Percentiles rank a stretch among this genome's conserved stretches.
Conservation (phyloP, 1,284 basidiomycete genomes). For the Paramarasmius palmivorus region DNA sequence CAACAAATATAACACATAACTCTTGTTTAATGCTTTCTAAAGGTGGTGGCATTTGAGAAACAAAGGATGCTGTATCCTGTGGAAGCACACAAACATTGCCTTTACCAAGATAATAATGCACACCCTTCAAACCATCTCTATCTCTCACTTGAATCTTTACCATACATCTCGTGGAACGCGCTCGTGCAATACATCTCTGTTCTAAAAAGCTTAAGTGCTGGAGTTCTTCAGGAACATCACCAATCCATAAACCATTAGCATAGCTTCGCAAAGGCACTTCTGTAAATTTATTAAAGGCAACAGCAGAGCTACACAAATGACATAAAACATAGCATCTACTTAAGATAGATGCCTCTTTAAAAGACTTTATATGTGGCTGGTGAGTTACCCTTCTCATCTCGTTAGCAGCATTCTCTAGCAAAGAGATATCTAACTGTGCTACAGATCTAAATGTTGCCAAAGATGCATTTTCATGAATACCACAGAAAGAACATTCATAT, state of each 20-base stretch:
- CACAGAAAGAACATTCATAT: no score
- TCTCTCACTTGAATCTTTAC: no score
- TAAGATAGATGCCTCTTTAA: not conserved
- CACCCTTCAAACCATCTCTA: no score
- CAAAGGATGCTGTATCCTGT: constrained; percentile 9
- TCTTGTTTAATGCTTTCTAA: constrained; percentile 1
- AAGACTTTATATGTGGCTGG: not conserved
- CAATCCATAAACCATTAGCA: constrained; percentile 15
- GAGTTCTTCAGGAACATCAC: constrained; percentile 8
- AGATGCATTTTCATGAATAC: no score
- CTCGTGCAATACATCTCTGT: constrained; percentile 15
- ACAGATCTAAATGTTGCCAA: no score
- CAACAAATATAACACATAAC: constrained; percentile 4
- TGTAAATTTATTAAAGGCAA: not conserved
- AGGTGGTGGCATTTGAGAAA: constrained; percentile 5
- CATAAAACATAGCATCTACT: not conserved
- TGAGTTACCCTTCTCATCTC: not conserved
- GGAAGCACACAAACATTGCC: constrained; percentile 16
- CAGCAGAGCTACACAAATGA: not conserved
- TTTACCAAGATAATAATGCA: constrained; percentile 1
- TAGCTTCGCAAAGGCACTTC: constrained; percentile 12
- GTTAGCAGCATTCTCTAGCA: not conserved
- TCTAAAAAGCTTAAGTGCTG: constrained; percentile 12
- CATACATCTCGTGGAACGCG: constrained; percentile 10
- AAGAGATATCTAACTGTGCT: no score